Percentiles rank a stretch among this genome's conserved stretches.
Evolutionary conservation across 352 stramenopile species (phyloP).

Genomic region (Aphanomyces stellatus): DNA sequence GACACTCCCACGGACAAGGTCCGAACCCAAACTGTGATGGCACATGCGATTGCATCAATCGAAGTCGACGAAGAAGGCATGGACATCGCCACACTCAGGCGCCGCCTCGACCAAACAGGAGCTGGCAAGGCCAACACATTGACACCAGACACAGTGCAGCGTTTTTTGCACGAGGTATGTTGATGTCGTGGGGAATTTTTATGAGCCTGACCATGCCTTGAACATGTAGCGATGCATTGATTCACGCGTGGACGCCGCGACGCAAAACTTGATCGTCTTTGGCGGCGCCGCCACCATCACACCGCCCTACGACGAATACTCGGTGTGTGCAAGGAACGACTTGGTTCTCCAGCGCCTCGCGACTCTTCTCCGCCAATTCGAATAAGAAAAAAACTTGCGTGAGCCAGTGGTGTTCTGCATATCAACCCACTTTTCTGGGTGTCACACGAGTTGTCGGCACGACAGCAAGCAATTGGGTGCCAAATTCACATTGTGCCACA

Average conservation of each 20-base stretch:
- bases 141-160: background rate
- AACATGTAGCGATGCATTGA: conserved; percentile 11
- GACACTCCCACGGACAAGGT: background rate
- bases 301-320: conserved; percentile 8
- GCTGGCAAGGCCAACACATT: background rate
- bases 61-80: background rate
- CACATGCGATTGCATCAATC: conserved; percentile 3
- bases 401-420: too few relatives aligned
- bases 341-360: conserved; percentile 4
- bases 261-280: background rate
- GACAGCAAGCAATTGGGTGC: too few relatives aligned
- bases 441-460: too few relatives aligned
- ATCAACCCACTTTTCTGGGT: too few relatives aligned
- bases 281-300: conserved; percentile 9
- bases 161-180: background rate
- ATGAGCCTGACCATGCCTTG: background rate
- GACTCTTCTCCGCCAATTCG: background rate
- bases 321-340: background rate
- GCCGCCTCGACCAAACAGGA: background rate
- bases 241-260: background rate
- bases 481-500: too few relatives aligned
- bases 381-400: background rate
- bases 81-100: background rate
- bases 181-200: background rate
- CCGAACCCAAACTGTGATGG: background rate